Evolutionary conservation across 2,329 filamentous ascomycete genomes (phyloP), one percentile per base, ranked within the genome.

Genomic region (Malbranchea cinnamomea): DNA sequence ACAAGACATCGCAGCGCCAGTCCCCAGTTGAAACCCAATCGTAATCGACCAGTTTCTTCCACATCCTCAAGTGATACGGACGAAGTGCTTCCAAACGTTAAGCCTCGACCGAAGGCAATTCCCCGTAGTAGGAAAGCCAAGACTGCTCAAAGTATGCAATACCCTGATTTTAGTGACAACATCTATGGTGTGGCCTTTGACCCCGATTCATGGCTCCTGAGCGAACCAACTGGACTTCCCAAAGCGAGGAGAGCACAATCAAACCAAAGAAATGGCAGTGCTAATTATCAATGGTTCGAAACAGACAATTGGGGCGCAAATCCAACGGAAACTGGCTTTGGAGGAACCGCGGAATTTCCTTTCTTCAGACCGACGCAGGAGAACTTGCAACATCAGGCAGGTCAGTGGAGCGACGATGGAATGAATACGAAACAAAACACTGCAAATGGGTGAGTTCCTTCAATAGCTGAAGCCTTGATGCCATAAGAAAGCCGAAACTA

Each of bases 1-100:
- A 47, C 45, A 14, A 50, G 56, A 30, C 53, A 57, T 42, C 57
- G 53, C 20, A 62, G 58, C 31, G 57, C 52, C 15, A 62, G 60
- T 34, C 60, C 59, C 3, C 53, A 56, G 17, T 25, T 52, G 16
- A 53, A 48, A 25, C 45, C 39, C 6, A 48, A 49, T 27, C 43
- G 47, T n/a, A 44, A 47, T 23, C 42, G 37, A n/a, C 39, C 40
- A 13, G 53, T 50, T 21, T 44, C 42, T 26, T 54, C 50, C 3
- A 52, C 53, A n/a, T 56, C 50, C 14, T 54, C 56, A 4, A 59
- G 56, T 37, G 56, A 54, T 27, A 41, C 44, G 4, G 53, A 47
- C 3, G 51, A 54, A 6, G 44, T 49, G n/a, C 20, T 39, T 18
- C 42, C 48, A 7, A 33, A 25, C 14, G 36, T 36, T 17, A 27